These are phyloP conservation scores for Suhomyces atakaporum DNA, from an alignment of 1,139 yeast genomes.

Conservation along the genomic window DNA sequence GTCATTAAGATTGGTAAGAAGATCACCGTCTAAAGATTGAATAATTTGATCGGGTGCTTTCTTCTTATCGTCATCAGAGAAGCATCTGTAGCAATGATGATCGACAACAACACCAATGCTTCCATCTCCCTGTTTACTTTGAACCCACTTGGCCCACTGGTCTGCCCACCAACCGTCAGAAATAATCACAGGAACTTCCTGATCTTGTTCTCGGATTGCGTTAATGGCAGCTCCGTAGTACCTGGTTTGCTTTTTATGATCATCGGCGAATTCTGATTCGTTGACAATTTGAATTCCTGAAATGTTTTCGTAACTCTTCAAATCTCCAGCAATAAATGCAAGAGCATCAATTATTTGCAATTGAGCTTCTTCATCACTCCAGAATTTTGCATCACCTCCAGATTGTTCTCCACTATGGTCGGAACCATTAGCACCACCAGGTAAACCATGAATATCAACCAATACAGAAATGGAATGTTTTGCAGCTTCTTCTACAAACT, in stretches of 20 bases:
- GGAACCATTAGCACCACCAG: constrained; percentile 88
- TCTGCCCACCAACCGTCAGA: constrained; percentile 95
- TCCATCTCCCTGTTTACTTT: constrained; percentile 39
- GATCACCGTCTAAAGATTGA: constrained; percentile 53
- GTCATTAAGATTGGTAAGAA: constrained; percentile 52
- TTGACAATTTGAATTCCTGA: constrained; percentile 84
- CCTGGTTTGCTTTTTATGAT: constrained; percentile 50
- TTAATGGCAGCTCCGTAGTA: constrained; percentile 72
- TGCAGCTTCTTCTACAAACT: constrained; percentile 57
- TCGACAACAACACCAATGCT: constrained; percentile 72
- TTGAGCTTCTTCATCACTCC: constrained; percentile 51
- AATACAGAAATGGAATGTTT: constrained; percentile 65
- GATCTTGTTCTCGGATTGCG: constrained; percentile 58
- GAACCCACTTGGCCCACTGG: constrained; percentile 75
- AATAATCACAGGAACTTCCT: constrained; percentile 67
- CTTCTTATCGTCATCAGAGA: constrained; percentile 68
- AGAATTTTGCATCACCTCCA: constrained; percentile 60
- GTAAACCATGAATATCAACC: constrained; percentile 86
- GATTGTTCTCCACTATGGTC: constrained; percentile 76
- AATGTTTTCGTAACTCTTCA: constrained; percentile 61
- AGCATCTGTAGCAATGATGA: constrained; percentile 84
- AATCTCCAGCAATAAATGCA: constrained; percentile 63
- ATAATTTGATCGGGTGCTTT: constrained; percentile 68
- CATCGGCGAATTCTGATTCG: constrained; percentile 69
- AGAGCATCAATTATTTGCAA: constrained; percentile 52